These are phyloP conservation scores for Pseudocercospora pini-densiflorae DNA, from an alignment of 2,329 filamentous ascomycete genomes.

Conservation along the genomic window DNA sequence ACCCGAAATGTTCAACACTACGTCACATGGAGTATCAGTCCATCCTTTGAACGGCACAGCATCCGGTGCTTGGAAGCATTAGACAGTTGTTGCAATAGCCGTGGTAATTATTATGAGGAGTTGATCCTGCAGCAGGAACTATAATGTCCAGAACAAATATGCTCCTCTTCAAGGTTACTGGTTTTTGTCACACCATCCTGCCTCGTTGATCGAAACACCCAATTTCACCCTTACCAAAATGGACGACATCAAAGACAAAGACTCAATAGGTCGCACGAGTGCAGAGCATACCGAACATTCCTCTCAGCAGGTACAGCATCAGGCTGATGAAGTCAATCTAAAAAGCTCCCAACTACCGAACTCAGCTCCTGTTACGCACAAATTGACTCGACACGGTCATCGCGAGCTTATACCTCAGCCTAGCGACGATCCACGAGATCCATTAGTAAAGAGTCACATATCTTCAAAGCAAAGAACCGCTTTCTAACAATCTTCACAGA, in stretches of 20 bases:
- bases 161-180: background rate
- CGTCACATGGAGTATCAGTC: background rate
- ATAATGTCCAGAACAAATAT: background rate
- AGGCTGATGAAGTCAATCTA: too few species aligned
- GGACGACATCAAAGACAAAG: background rate
- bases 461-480: too few species aligned
- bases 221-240: background rate
- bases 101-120: background rate
- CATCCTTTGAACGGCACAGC: background rate
- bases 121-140: background rate
- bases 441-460: too few species aligned
- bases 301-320: too few species aligned
- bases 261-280: background rate
- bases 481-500: too few species aligned
- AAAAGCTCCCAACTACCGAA: too few species aligned
- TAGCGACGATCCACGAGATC: too few species aligned
- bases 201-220: background rate
- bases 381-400: too few species aligned
- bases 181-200: background rate
- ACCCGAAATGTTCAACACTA: background rate
- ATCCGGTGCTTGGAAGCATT: background rate
- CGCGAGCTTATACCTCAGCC: too few species aligned
- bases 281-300: background rate
- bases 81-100: background rate
- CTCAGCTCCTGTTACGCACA: too few species aligned